These are phyloP conservation scores for Physcomitrium patens DNA, from an alignment of 225 moss, liverwort and hornwort species.

Conservation along the genomic window DNA sequence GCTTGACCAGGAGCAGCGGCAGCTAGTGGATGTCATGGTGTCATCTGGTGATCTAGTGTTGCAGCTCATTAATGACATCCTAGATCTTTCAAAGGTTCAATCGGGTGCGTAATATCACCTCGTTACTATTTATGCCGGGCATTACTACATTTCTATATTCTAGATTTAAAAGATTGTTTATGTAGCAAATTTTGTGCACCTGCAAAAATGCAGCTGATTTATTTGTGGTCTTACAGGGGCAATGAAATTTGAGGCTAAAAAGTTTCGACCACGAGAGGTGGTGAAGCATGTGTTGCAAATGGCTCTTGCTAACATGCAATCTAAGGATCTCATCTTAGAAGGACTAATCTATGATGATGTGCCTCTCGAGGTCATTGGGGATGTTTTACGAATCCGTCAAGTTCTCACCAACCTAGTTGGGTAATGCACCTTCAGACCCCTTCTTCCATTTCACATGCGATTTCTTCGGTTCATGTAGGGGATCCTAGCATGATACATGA, in stretches of 20 bases:
- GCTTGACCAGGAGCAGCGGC: constrained; percentile 82
- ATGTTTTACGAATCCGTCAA: constrained; percentile 86
- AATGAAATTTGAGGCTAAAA: constrained; percentile 85
- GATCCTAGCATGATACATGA: background rate
- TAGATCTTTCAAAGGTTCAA: constrained; percentile 88
- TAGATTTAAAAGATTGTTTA: background rate
- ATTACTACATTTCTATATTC: background rate
- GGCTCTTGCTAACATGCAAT: constrained; percentile 67
- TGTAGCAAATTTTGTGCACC: background rate
- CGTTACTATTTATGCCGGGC: background rate
- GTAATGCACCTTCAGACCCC: constrained; percentile 41
- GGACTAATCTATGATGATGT: constrained; percentile 67
- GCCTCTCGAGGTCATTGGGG: constrained; percentile 81
- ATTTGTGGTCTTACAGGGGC: constrained; percentile 55
- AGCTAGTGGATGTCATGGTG: constrained; percentile 84
- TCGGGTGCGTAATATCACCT: constrained; percentile 59
- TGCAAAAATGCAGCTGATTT: constrained; percentile 10
- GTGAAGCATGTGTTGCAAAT: constrained; percentile 86
- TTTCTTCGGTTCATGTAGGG: background rate
- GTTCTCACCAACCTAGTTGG: constrained; percentile 87
- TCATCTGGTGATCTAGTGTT: constrained; percentile 90
- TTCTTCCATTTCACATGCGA: background rate
- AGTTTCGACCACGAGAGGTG: constrained; percentile 76
- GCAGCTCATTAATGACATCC: constrained; percentile 87
- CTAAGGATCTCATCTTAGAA: constrained; percentile 58